Evolutionary conservation across 306 rosid species (phyloP), one percentile per base, ranked within the genome.

Genomic region (Rosa lucieae): DNA sequence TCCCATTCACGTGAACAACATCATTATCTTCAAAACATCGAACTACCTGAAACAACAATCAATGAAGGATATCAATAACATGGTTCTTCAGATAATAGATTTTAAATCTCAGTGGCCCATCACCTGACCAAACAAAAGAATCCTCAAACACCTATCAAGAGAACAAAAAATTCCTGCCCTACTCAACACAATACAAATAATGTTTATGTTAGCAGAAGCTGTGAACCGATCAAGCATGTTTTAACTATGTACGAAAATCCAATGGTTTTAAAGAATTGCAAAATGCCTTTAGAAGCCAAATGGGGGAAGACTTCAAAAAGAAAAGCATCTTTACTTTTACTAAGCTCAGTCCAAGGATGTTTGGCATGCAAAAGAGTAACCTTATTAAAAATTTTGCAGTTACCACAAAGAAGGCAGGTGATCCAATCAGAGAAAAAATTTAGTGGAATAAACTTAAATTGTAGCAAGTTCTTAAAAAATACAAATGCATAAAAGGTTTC

Each of bases 1-100:
- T 93, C 52, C 98, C 98, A 77, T 85, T 95, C 76, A 95, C 99
- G 59, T 95, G 99, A 87, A 95, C 86, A 78, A 93, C 87, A 77
- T 95, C 98, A 73, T 95, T 89, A 86, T 95, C 99, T 55, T 95
- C 99, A 86, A 95, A 95, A 87, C 98, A 95, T 35, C 97, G 89
- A 39, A 95, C 96, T 74, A 93, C 96, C 98, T 95, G 87, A 72
- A 70, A 66, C 65, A 81, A 72, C 63, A 74, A 80, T 67, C 58
- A 83, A 29, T 49, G 44, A 73, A 51, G 29, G 20, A 73, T 18
- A 55, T 51, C 12, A 62, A 40, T 20, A n/a, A 55, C 39, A 55
- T 74, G 39, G 14, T 40, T 13, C 77, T 18, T 52, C 40, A 39
- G 21, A 52, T 39, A 8, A 56, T 53, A 74, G 21, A 74, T n/a